Evolutionary conservation across 2,329 filamentous ascomycete species (phyloP).

Genomic region (Epichloe festucae): DNA sequence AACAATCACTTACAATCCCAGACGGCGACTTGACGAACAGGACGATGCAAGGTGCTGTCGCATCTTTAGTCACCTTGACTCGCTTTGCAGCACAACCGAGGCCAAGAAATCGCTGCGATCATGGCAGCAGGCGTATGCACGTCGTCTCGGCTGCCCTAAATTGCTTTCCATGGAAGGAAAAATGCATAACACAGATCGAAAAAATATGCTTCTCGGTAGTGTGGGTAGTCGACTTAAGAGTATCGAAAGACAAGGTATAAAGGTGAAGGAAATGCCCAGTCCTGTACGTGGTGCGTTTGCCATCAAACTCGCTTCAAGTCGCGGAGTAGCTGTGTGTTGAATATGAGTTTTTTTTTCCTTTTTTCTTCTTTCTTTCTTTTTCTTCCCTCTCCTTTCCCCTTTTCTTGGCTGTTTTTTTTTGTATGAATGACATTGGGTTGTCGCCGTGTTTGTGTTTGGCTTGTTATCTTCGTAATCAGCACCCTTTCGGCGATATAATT

Average conservation of each 20-base stretch:
- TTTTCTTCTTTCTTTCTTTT: neutral
- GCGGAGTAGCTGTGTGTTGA: constrained; percentile 1
- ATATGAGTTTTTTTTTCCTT: neutral
- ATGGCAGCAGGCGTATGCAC: constrained; percentile 39
- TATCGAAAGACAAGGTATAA: constrained; percentile 11
- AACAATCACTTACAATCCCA: constrained; percentile 10
- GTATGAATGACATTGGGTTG: no score
- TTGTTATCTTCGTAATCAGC: neutral
- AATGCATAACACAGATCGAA: constrained; percentile 14
- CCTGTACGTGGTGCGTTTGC: constrained; percentile 6
- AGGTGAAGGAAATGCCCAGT: constrained; percentile 4
- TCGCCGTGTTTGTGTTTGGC: neutral
- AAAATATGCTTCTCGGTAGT: neutral
- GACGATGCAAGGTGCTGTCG: constrained; percentile 31
- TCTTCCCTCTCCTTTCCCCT: neutral
- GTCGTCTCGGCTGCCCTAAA: constrained; percentile 20
- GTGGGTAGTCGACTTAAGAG: constrained; percentile 2
- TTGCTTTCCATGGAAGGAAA: constrained; percentile 27
- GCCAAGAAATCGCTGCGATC: constrained; percentile 32
- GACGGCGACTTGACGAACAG: constrained; percentile 14
- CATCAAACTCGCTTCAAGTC: neutral
- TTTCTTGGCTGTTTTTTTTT: neutral
- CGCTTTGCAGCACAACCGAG: constrained; percentile 32
- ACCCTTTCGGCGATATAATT: neutral
- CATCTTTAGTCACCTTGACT: constrained; percentile 33